A percentile compares a stretch with the other conserved stretches of the same genome.
Evolutionary conservation across 225 moss, liverwort and hornwort species (phyloP).

Genomic region (Marchantia polymorpha): DNA sequence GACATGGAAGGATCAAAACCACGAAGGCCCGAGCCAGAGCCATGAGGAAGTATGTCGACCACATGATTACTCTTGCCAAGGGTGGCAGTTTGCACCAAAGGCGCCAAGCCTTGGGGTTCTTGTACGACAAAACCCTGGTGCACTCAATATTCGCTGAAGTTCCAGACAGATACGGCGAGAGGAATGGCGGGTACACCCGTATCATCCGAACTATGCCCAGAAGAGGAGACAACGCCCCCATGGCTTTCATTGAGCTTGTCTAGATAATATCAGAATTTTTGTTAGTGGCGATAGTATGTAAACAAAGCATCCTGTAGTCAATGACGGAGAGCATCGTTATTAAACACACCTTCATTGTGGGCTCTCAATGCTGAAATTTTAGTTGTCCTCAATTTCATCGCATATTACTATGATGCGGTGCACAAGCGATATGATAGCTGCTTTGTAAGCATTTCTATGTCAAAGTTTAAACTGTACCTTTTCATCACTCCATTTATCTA

Average conservation of each 20-base stretch:
- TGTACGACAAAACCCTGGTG: slow-evolving; percentile 91
- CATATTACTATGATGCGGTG: not conserved
- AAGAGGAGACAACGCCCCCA: slow-evolving; percentile 96
- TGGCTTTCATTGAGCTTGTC: slow-evolving; percentile 99
- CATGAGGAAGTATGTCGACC: slow-evolving; percentile 98
- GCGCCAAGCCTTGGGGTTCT: slow-evolving; percentile 77
- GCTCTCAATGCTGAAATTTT: not conserved
- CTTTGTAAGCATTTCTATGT: too few relatives aligned
- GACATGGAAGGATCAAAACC: slow-evolving; percentile 97
- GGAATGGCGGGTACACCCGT: slow-evolving; percentile 96
- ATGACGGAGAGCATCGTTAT: not conserved
- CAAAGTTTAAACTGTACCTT: too few relatives aligned
- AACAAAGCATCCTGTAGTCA: not conserved
- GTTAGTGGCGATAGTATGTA: not conserved
- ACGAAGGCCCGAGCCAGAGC: slow-evolving; percentile 86
- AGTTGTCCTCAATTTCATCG: not conserved
- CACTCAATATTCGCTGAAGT: slow-evolving; percentile 98
- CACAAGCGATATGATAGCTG: too few relatives aligned
- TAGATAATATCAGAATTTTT: slow-evolving; percentile 33
- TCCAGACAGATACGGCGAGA: slow-evolving; percentile 86
- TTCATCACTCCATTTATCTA: too few relatives aligned
- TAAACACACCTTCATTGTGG: not conserved
- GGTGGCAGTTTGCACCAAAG: slow-evolving; percentile 58
- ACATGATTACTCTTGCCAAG: slow-evolving; percentile 71
- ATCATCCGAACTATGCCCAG: slow-evolving; percentile 98